phyloP scores from a whole-genome alignment of 768 basidiomycete genomes.

The Thelephora ganbajun region DNA sequence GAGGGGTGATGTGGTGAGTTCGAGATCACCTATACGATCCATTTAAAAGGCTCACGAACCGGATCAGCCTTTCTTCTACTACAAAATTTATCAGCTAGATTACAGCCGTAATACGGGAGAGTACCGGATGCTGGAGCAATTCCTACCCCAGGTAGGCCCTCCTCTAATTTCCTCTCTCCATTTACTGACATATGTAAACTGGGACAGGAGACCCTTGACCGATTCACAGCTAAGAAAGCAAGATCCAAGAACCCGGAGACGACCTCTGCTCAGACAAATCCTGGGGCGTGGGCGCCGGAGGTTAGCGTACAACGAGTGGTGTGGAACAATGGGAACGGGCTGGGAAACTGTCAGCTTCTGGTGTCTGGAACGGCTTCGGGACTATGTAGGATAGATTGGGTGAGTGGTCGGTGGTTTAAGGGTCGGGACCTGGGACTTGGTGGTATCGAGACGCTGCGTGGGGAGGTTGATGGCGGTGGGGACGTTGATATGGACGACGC shows the following conservation, averaged over 20 bases:
- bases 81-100: conserved; percentile 79
- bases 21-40: not conserved
- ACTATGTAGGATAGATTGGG: conserved; percentile 71
- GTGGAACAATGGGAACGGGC: conserved; percentile 74
- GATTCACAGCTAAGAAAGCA: conserved; percentile 24
- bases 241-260: conserved; percentile 6
- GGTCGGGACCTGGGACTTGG: conserved; percentile 57
- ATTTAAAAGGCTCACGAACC: not conserved
- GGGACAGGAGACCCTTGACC: conserved; percentile 37
- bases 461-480: conserved; percentile 30
- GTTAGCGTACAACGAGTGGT: conserved; percentile 63
- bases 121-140: conserved; percentile 80
- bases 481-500: conserved; percentile 15
- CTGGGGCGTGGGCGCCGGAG: conserved; percentile 69
- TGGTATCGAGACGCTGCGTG: conserved; percentile 44
- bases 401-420: conserved; percentile 62
- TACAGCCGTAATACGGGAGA: conserved; percentile 63
- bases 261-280: conserved; percentile 23
- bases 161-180: not conserved
- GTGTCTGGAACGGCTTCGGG: conserved; percentile 79
- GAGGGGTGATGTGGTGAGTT: conserved; percentile 54
- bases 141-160: conserved; percentile 51
- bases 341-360: conserved; percentile 41
- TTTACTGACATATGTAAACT: not conserved
- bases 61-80: conserved; percentile 59